Evolutionary conservation across 106 monocot genomes (phyloP).

Genomic region (Dioscorea dumetorum): DNA sequence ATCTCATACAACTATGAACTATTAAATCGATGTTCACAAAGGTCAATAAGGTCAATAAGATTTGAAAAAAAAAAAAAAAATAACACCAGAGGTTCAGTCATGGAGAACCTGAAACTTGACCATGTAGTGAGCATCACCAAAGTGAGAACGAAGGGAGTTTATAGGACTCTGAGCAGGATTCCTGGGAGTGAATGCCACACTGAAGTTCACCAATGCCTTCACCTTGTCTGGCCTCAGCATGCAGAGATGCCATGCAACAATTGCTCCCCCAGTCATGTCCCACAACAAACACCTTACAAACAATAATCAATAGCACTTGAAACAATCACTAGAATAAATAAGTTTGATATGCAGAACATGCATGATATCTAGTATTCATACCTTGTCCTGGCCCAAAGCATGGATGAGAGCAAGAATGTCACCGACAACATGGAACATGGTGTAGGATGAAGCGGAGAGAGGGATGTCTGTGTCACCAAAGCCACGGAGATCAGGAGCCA

Average conservation of each 20-base stretch:
- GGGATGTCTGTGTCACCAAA: slow-evolving; percentile 51
- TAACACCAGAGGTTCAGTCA: background rate
- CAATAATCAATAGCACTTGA: background rate
- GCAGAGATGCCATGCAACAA: slow-evolving; percentile 49
- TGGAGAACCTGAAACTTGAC: background rate
- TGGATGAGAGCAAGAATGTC: slow-evolving; percentile 27
- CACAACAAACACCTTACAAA: slow-evolving; percentile 42
- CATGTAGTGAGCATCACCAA: slow-evolving; percentile 44
- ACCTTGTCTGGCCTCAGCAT: slow-evolving; percentile 43
- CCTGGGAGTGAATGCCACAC: slow-evolving; percentile 35
- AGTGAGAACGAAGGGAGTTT: slow-evolving; percentile 20
- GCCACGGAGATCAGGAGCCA: slow-evolving; percentile 68
- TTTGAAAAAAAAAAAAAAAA: too few relatives aligned
- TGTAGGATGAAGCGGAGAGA: slow-evolving; percentile 3
- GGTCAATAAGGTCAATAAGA: too few relatives aligned
- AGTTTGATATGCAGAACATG: background rate
- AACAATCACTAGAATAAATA: background rate
- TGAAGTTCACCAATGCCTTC: slow-evolving; percentile 47
- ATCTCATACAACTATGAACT: background rate
- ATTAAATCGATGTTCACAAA: too few relatives aligned
- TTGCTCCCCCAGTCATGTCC: slow-evolving; percentile 69
- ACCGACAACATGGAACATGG: slow-evolving; percentile 38
- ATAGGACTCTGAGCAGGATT: slow-evolving; percentile 18
- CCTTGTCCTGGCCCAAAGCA: slow-evolving; percentile 22
- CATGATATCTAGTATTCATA: background rate